Evolutionary conservation across 768 basidiomycete species (phyloP).

Genomic region (Mrakia gelida): DNA sequence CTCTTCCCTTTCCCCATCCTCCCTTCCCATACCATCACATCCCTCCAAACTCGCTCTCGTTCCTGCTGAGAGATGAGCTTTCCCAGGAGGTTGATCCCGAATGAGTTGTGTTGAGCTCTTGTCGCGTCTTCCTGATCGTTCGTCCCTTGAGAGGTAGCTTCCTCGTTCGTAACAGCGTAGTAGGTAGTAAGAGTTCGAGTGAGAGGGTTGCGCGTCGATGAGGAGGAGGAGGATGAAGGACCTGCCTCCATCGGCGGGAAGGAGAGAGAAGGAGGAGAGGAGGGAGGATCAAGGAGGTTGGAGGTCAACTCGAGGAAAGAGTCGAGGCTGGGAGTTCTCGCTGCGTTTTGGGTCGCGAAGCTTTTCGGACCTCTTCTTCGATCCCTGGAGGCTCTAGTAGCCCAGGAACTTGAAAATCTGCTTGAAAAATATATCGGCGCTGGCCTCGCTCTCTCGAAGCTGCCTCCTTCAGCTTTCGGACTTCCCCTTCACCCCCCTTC

Average conservation of each 20-base stretch:
- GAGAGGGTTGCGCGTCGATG: background rate
- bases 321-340: no score
- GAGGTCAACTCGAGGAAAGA: no score
- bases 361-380: no score
- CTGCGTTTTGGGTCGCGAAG: no score
- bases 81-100: background rate
- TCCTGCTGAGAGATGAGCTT: background rate
- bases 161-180: background rate
- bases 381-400: no score
- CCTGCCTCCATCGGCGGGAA: constrained; percentile 4
- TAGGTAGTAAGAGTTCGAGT: background rate
- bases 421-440: no score
- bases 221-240: background rate
- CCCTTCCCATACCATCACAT: background rate
- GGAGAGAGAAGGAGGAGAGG: background rate
- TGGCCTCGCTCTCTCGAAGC: no score
- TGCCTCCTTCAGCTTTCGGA: no score
- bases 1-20: background rate
- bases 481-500: no score
- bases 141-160: background rate
- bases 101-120: background rate
- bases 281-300: background rate
- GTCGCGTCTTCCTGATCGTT: background rate
- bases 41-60: background rate
- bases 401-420: no score